Evolutionary conservation across 1,284 basidiomycete species (phyloP).

Genomic region (Dichomitus squalens): DNA sequence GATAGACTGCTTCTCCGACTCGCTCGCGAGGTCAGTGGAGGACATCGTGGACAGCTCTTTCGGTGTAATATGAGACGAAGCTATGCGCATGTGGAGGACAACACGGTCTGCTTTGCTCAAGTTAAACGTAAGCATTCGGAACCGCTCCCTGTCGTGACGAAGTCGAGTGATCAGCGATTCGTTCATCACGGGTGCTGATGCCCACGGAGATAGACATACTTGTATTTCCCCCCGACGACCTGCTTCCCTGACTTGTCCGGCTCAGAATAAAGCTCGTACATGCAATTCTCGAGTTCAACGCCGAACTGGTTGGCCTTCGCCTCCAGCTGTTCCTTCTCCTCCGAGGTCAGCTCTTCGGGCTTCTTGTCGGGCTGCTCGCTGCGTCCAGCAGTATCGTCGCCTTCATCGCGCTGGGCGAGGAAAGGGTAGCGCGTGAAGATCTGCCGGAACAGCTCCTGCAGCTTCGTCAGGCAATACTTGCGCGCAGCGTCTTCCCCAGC

Average conservation of each 20-base stretch:
- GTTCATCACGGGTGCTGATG: background rate
- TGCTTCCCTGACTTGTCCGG: conserved; percentile 73
- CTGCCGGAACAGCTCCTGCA: conserved; percentile 66
- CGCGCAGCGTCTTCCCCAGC: conserved; percentile 68
- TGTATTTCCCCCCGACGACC: conserved; percentile 75
- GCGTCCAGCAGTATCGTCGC: background rate
- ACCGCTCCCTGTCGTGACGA: conserved; percentile 64
- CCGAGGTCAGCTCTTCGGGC: conserved; percentile 48
- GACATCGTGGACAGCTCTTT: conserved; percentile 80
- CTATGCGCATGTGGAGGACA: conserved; percentile 74
- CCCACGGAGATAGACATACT: conserved; percentile 51
- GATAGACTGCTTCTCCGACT: conserved; percentile 79
- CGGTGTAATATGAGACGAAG: conserved; percentile 62
- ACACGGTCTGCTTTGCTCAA: conserved; percentile 75
- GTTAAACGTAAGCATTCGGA: conserved; percentile 83
- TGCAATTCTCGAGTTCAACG: conserved; percentile 65
- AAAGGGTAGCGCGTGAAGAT: conserved; percentile 72
- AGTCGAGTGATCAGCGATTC: conserved; percentile 11
- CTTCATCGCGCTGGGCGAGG: conserved; percentile 34
- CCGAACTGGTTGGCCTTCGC: conserved; percentile 62
- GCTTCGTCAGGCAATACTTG: conserved; percentile 75
- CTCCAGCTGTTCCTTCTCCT: conserved; percentile 56
- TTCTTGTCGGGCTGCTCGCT: conserved; percentile 26
- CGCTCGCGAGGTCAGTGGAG: conserved; percentile 82
- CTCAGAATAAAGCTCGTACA: conserved; percentile 75